phyloP scores from a whole-genome alignment of 106 monocot species.

The Platanthera zijinensis region DNA sequence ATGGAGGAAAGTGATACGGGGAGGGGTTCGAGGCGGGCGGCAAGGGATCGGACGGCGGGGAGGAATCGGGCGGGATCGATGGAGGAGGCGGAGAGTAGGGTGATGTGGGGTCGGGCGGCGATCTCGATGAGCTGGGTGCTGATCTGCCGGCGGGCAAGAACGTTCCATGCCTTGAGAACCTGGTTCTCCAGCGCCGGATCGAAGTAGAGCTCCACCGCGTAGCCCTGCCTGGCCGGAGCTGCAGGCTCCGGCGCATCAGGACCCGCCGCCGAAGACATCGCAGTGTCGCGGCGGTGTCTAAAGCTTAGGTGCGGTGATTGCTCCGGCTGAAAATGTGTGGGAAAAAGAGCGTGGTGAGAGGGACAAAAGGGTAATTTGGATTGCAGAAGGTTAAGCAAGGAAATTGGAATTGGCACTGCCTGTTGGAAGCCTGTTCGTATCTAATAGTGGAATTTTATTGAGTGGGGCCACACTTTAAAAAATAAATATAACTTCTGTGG shows the following conservation, averaged over 20 bases:
- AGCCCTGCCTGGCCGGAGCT: constrained; percentile 13
- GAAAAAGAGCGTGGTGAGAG: no score
- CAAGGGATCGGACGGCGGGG: constrained; percentile 53
- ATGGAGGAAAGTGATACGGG: constrained; percentile 65
- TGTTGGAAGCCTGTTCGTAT: no score
- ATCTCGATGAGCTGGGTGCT: constrained; percentile 76
- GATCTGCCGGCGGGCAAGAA: constrained; percentile 91
- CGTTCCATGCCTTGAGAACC: constrained; percentile 97
- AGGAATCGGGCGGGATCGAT: constrained; percentile 38
- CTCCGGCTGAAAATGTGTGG: no score
- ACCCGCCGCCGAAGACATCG: neutral
- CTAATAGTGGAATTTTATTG: no score
- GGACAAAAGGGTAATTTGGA: no score
- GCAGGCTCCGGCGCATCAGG: neutral
- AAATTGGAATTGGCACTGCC: no score
- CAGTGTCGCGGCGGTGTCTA: no score
- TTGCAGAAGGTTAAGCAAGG: no score
- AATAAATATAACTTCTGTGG: no score
- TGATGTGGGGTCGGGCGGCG: constrained; percentile 81
- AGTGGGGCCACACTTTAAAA: no score
- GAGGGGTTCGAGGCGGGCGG: constrained; percentile 59
- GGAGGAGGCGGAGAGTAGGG: constrained; percentile 47
- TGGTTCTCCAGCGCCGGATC: constrained; percentile 97
- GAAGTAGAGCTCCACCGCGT: constrained; percentile 93
- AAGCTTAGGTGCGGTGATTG: neutral